A percentile compares a stretch with the other conserved stretches of the same genome.
phyloP scores from a whole-genome alignment of 2,329 filamentous ascomycete genomes.

The Neocatenulostroma microsporum region DNA sequence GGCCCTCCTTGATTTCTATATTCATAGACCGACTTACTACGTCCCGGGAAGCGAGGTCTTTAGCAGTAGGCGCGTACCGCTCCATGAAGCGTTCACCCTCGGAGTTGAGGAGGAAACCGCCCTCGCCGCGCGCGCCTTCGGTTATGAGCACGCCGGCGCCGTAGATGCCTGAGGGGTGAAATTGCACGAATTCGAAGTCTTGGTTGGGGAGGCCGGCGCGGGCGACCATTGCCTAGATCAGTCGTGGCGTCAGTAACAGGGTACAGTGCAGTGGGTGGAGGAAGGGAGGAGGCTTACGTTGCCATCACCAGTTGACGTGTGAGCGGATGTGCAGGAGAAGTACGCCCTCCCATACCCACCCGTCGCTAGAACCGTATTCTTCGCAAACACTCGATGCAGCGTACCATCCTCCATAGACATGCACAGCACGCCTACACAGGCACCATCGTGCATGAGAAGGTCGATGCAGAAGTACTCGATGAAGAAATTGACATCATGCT shows the following conservation, averaged over 20 bases:
- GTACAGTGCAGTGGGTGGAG: neutral
- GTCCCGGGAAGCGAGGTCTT: conserved; percentile 43
- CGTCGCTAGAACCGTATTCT: conserved; percentile 43
- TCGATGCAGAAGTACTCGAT: conserved; percentile 46
- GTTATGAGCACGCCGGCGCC: conserved; percentile 45
- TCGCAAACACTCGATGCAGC: conserved; percentile 41
- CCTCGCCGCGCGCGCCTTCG: conserved; percentile 44
- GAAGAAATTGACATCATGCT: conserved; percentile 43
- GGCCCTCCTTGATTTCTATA: conserved; percentile 42
- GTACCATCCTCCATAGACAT: conserved; percentile 45
- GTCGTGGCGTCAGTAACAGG: neutral
- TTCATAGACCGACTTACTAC: conserved; percentile 44
- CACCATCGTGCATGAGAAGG: conserved; percentile 42
- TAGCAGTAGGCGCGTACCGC: conserved; percentile 45
- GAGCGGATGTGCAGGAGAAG: conserved; percentile 43
- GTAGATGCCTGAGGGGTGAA: conserved; percentile 45
- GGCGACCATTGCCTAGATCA: conserved; percentile 41
- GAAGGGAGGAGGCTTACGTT: conserved; percentile 32
- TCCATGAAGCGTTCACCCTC: conserved; percentile 47
- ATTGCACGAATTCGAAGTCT: conserved; percentile 47
- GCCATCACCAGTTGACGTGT: conserved; percentile 45
- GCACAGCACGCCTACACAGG: conserved; percentile 41
- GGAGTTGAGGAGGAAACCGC: conserved; percentile 43
- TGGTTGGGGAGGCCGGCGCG: conserved; percentile 43
- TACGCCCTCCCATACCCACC: conserved; percentile 46